Percentiles rank a stretch among this genome's conserved stretches.
These are phyloP conservation scores for bread wheat (Triticum aestivum) DNA, from an alignment of 176 grass and related monocot genomes.

Conservation along the genomic window IWGSC_CS_RefSeq_v2.1 NC_057797.1:107795246-107795745, in stretches of 20 bases:
- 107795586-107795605: conserved; percentile 22
- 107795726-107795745: not conserved
- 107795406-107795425: not conserved
- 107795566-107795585: conserved; percentile 32
- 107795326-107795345: not conserved
- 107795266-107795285: not conserved
- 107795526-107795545: conserved; percentile 37
- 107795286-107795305: conserved; percentile 51
- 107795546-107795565: conserved; percentile 53
- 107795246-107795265: conserved; percentile 18
- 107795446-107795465: conserved; percentile 27
- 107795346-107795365: not conserved
- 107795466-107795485: conserved; percentile 34
- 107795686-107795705: not conserved
- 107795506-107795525: conserved; percentile 28
- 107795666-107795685: not conserved
- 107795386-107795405: not conserved
- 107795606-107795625: not conserved
- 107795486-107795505: not conserved
- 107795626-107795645: no score
- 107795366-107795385: not conserved
- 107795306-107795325: conserved; percentile 41
- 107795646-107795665: no score
- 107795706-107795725: not conserved
- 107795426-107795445: not conserved